Evolutionary conservation across 2,329 filamentous ascomycete genomes (phyloP), one percentile per base, ranked within the genome.

Genomic region (Calonectria hongkongensis): DNA sequence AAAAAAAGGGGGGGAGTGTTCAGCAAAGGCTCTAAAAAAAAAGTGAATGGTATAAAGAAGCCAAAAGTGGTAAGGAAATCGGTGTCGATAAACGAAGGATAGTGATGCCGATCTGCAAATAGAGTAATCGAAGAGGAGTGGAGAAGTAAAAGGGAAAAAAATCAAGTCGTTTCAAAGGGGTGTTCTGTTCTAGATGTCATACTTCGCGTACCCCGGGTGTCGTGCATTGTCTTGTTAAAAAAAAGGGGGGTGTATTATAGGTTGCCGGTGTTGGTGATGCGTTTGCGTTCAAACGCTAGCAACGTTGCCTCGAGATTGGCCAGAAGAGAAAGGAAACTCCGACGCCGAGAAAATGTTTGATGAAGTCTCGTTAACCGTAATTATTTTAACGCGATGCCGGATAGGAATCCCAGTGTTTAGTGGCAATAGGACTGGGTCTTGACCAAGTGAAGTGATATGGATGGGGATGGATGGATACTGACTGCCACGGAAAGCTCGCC

Each of bases 21-120:
- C 41, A 47, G 41, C 43, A 30, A 71, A 45, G 69, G 69, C 63
- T 71, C 64, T 71, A 71, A 50, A 56, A 21, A 54, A 18, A 30
- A 51, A 30, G 54, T 62, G 54, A 67, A 18, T 60, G 36, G 64
- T 64, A 30, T 28, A 56, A 25, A 51, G 70, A 75, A 73, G 50
- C 66, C 73, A 73, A 78, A 72, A 69, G 68, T 67, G 71, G 54
- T 75, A 77, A 73, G 72, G 65, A 76, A 75, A 74, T 72, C 76
- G 54, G 66, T 70, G 66, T 73, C 73, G 58, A 72, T 50, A 68
- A 69, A 75, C 50, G 65, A 58, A 78, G 66, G 66, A 70, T n/a
- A 73, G 73, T 58, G 76, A 77, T 74, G 69, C 62, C 68, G 68
- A 69, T 77, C 73, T 78, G 73, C 69, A 74, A 80, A 76, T 78